These are phyloP conservation scores for Endoconidiophora laricicola DNA, from an alignment of 2,329 filamentous ascomycete species.

Conservation along the genomic window DNA sequence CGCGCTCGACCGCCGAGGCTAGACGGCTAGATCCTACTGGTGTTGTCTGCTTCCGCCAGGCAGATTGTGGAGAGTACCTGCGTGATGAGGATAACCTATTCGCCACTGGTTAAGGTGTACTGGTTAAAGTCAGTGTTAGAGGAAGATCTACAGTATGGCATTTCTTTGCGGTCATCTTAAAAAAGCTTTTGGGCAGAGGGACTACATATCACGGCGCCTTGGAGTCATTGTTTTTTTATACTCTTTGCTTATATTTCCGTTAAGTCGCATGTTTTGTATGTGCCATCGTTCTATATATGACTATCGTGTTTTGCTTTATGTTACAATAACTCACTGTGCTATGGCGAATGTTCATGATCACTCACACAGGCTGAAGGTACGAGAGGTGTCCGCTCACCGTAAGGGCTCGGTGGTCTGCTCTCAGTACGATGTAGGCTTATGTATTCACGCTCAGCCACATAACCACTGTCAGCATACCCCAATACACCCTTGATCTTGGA, in stretches of 20 bases:
- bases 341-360: too few species aligned
- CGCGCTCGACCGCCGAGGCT: constrained; percentile 70
- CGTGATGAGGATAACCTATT: constrained; percentile 61
- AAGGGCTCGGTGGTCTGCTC: constrained; percentile 28
- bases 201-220: constrained; percentile 11
- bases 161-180: constrained; percentile 11
- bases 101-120: constrained; percentile 28
- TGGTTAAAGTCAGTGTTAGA: neutral
- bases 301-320: too few species aligned
- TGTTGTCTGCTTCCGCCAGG: constrained; percentile 77
- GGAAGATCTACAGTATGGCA: constrained; percentile 7
- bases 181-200: constrained; percentile 8
- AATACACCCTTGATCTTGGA: constrained; percentile 63
- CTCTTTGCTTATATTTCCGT: constrained; percentile 7
- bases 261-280: neutral
- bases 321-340: neutral
- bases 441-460: constrained; percentile 77
- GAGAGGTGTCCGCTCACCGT: neutral
- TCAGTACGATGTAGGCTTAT: constrained; percentile 53
- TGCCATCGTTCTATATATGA: too few species aligned
- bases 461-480: constrained; percentile 89
- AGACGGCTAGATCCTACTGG: constrained; percentile 77
- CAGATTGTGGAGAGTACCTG: constrained; percentile 87
- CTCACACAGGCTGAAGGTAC: too few species aligned
- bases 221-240: constrained; percentile 11